Evolutionary conservation across 192 early-diverging fungal species (phyloP).

Genomic region (Dispira parvispora): DNA sequence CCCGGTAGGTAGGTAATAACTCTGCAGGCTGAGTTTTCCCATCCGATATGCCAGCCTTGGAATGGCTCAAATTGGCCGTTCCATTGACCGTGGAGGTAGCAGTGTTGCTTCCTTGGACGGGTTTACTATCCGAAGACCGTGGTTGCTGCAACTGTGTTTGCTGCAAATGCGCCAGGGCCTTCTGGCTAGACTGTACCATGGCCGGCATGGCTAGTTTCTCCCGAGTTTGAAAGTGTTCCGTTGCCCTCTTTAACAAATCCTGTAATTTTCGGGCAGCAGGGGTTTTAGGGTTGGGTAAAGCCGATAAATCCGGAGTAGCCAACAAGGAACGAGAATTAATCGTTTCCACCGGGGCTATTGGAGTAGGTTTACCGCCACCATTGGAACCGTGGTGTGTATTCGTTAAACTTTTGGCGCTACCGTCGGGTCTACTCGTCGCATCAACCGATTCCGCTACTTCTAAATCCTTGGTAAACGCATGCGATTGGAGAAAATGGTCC

Average conservation of each 20-base stretch:
- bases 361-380: background rate
- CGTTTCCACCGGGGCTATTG: background rate
- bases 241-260: background rate
- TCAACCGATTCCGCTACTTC: background rate
- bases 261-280: conserved; percentile 17
- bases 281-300: conserved; percentile 14
- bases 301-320: conserved; percentile 5
- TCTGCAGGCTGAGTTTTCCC: no score
- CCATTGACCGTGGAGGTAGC: no score
- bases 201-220: background rate
- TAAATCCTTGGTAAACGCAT: background rate
- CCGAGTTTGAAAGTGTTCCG: background rate
- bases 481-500: conserved; percentile 25
- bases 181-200: background rate
- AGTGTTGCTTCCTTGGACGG: background rate
- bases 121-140: background rate
- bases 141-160: background rate
- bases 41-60: no score
- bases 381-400: background rate
- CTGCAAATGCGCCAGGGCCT: background rate
- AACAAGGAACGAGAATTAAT: background rate
- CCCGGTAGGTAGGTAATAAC: background rate
- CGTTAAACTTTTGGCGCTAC: background rate
- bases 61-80: no score
- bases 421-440: background rate